Evolutionary conservation across 2,329 filamentous ascomycete genomes (phyloP).

Genomic region (Chaetoscypha palmicola): DNA sequence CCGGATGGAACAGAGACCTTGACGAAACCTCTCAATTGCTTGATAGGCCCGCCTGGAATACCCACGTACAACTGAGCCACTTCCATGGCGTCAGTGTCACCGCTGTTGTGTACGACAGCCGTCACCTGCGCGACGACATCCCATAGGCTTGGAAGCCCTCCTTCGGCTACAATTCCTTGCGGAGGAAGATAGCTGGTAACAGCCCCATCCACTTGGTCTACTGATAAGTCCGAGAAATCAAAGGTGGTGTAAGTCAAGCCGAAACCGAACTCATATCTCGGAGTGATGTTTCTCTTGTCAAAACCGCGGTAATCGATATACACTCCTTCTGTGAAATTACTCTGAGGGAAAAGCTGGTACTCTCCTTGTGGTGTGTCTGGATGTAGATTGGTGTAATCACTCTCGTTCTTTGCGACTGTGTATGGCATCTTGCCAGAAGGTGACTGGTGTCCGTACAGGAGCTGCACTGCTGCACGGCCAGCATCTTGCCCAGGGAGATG

Average conservation of each 20-base stretch:
- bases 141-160: slow-evolving; percentile 48
- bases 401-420: slow-evolving; percentile 52
- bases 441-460: slow-evolving; percentile 26
- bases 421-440: slow-evolving; percentile 29
- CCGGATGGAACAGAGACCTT: slow-evolving; percentile 45
- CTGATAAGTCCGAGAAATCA: slow-evolving; percentile 34
- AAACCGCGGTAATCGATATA: slow-evolving; percentile 47
- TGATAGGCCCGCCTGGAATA: slow-evolving; percentile 59
- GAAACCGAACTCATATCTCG: slow-evolving; percentile 36
- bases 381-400: slow-evolving; percentile 43
- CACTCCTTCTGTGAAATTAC: slow-evolving; percentile 42
- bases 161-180: slow-evolving; percentile 16
- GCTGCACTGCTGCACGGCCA: slow-evolving; percentile 42
- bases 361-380: slow-evolving; percentile 38
- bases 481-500: slow-evolving; percentile 65
- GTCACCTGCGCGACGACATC: slow-evolving; percentile 43
- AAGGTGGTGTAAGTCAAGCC: slow-evolving; percentile 52
- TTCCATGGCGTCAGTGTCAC: slow-evolving; percentile 29
- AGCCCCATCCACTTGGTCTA: slow-evolving; percentile 29
- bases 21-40: slow-evolving; percentile 71
- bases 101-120: slow-evolving; percentile 42
- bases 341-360: slow-evolving; percentile 47
- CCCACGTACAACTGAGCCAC: slow-evolving; percentile 46
- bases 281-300: slow-evolving; percentile 32
- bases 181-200: neutral